A percentile compares a stretch with the other conserved stretches of the same genome.
These are phyloP conservation scores for Exophiala spinifera DNA, from an alignment of 2,329 filamentous ascomycete genomes.

Conservation along the genomic window DNA sequence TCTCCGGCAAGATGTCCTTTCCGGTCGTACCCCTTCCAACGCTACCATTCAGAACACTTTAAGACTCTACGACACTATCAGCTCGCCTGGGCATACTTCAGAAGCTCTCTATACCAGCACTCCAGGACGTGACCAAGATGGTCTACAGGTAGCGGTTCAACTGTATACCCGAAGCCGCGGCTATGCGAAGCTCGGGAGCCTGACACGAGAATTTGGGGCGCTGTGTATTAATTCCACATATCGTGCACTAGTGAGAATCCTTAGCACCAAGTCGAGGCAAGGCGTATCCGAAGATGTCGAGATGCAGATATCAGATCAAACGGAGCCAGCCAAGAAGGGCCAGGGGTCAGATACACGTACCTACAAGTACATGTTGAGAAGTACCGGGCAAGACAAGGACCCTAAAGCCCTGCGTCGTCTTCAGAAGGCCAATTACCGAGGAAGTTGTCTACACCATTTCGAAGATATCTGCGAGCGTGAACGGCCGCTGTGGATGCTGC, in stretches of 20 bases:
- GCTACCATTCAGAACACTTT: not conserved
- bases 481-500: conserved; percentile 1
- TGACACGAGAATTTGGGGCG: not conserved
- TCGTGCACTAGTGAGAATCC: not conserved
- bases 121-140: not conserved
- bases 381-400: not conserved
- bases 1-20: not conserved
- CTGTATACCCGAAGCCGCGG: conserved; percentile 3
- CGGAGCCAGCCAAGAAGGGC: not conserved
- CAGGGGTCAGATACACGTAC: not conserved
- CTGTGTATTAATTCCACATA: not conserved
- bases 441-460: not conserved
- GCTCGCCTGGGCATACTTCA: not conserved
- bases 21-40: conserved; percentile 1
- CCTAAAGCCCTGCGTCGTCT: not conserved
- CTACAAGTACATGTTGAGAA: not conserved
- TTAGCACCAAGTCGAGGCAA: not conserved
- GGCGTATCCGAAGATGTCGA: not conserved
- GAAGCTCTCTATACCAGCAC: conserved; percentile 1
- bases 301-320: not conserved
- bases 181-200: not conserved
- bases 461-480: not conserved
- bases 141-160: not conserved
- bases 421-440: not conserved
- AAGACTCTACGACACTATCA: conserved; percentile 2